Evolutionary conservation across 371 early-diverging fungal species (phyloP).

Genomic region (Mucor saturninus): DNA sequence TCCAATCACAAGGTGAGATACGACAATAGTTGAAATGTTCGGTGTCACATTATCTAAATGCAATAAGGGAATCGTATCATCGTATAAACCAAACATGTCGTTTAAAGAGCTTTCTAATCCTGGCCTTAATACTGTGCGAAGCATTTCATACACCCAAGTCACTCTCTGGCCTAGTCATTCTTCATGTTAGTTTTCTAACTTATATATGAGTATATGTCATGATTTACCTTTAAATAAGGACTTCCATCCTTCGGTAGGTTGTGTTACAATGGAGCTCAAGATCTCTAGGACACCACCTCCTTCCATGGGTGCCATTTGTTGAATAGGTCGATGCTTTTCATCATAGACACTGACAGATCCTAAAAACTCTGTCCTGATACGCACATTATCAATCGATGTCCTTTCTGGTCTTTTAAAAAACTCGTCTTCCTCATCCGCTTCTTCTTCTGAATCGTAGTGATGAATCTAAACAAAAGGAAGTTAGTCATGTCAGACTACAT

Average conservation of each 20-base stretch:
- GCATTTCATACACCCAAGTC: constrained; percentile 76
- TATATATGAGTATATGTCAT: constrained; percentile 13
- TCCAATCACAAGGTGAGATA: constrained; percentile 70
- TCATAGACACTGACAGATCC: constrained; percentile 61
- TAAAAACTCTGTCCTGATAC: constrained; percentile 18
- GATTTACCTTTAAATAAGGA: constrained; percentile 68
- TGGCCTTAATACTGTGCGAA: constrained; percentile 72
- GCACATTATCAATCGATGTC: constrained; percentile 20
- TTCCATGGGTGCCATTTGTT: constrained; percentile 65
- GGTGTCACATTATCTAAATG: constrained; percentile 67
- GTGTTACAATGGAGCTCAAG: constrained; percentile 51
- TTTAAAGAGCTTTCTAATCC: constrained; percentile 74
- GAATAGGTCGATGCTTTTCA: constrained; percentile 58
- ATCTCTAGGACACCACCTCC: constrained; percentile 66
- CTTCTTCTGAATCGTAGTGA: constrained; percentile 20
- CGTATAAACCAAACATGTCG: constrained; percentile 78
- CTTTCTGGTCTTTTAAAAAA: constrained; percentile 36
- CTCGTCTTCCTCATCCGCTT: constrained; percentile 40
- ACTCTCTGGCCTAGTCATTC: constrained; percentile 64
- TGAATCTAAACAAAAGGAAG: constrained; percentile 3
- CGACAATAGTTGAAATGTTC: constrained; percentile 70
- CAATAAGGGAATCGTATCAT: constrained; percentile 74
- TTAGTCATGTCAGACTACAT: too few species aligned
- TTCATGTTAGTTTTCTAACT: too few species aligned
- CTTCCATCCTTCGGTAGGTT: constrained; percentile 68